Base-by-base conservation (phyloP, 1,284 basidiomycete genomes). In the Lentinus polychrous region DNA sequence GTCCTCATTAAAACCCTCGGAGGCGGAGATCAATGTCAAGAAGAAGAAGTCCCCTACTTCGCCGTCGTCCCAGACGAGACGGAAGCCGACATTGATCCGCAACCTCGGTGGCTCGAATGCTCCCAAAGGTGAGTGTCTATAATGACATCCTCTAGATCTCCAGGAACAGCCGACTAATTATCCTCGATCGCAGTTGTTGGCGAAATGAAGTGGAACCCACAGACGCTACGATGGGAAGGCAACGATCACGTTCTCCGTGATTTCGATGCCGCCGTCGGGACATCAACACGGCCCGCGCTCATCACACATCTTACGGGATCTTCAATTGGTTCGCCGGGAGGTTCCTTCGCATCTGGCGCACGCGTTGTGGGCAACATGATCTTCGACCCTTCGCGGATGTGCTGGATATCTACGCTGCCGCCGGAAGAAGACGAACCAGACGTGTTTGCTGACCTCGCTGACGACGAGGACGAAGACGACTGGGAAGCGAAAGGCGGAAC, bases 161-260 rank as follows among this genome's bases (percentile, higher is more conserved):
- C 27, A 18, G 34, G 7, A 10, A 27, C 34, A 49, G 47, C 48
- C 49, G 61, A 36, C 53, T 53, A 43, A 52, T n/a, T n/a, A 42
- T 46, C 11, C 48, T 52, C 43, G 17, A 8, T 47, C 36, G 22
- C 60, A 92, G 91, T 90, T 38, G 81, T 94, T 49, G 91, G 91
- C 18, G 92, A 95, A 50, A 98, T 98, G 95, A 91, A 83, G 57
- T 98, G 93, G 91, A 97, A 98, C 66, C 91, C 93, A 18, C 72
- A 71, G 32, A 83, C 82, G 7, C 76, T 91, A 20, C 85, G 90
- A 18, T 98, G 94, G 94, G 94, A 98, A 72, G 95, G 95, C 50
- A 97, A 98, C 66, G 94, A 98, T 57, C 81, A 85, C 48, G 81
- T 82, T 10, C 75, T 97, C 36, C 81, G 88, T 50, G 93, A 93